These are phyloP conservation scores for Wickerhamomyces bovis DNA, from an alignment of 805 yeast species.

Conservation along the genomic window DNA sequence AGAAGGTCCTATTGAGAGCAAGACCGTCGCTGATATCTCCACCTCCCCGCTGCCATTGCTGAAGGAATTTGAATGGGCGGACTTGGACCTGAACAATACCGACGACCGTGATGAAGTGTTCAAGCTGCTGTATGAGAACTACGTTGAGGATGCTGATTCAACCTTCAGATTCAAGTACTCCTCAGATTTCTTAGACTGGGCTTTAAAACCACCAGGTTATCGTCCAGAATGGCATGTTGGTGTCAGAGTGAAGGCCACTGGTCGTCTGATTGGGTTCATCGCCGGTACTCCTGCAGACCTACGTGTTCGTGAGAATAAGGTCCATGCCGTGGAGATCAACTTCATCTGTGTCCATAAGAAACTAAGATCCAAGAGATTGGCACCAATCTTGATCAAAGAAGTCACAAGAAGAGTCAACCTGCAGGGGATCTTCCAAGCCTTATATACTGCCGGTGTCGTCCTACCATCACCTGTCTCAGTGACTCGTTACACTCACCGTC, in stretches of 20 bases:
- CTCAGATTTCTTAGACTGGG: conserved; percentile 83
- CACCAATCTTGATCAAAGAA: conserved; percentile 91
- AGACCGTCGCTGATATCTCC: conserved; percentile 69
- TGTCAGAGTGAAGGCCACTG: conserved; percentile 73
- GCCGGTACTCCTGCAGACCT: conserved; percentile 80
- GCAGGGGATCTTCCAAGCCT: conserved; percentile 87
- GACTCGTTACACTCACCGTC: conserved; percentile 89
- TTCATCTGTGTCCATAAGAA: conserved; percentile 93
- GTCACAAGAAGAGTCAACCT: conserved; percentile 88
- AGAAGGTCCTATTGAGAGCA: conserved; percentile 82
- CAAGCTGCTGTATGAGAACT: conserved; percentile 75
- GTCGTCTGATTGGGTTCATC: conserved; percentile 84
- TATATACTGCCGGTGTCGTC: conserved; percentile 87
- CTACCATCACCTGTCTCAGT: conserved; percentile 90
- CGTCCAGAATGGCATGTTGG: conserved; percentile 86
- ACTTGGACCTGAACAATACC: conserved; percentile 55
- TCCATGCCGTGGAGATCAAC: conserved; percentile 81
- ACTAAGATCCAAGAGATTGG: conserved; percentile 84
- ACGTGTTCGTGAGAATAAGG: conserved; percentile 46
- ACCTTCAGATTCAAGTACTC: conserved; percentile 88
- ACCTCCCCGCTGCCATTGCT: conserved; percentile 59
- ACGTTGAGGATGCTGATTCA: conserved; percentile 92
- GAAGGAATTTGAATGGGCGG: conserved; percentile 83
- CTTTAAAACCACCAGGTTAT: conserved; percentile 92
- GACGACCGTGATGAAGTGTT: conserved; percentile 71